These are phyloP conservation scores for Penicillium odoratum DNA, from an alignment of 495 filamentous ascomycete species.

Conservation along the genomic window DNA sequence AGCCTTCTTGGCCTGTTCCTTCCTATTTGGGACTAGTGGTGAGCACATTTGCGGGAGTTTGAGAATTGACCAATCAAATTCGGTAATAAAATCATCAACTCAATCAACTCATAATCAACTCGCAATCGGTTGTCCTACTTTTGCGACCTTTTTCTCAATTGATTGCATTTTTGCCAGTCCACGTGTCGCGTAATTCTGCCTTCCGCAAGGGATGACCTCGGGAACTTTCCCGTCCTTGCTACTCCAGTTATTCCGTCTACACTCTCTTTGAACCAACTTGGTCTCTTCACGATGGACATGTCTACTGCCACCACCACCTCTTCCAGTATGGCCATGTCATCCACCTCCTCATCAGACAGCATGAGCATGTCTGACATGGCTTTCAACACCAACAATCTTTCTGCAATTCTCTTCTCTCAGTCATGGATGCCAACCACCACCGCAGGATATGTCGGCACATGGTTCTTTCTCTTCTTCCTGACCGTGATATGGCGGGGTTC, in stretches of 20 bases:
- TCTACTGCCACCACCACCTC: neutral
- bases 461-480: conserved; percentile 80
- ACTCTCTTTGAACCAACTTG: neutral
- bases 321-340: conserved; percentile 2
- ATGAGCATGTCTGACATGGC: conserved; percentile 3
- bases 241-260: neutral
- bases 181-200: neutral
- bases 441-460: conserved; percentile 77
- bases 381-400: conserved; percentile 46
- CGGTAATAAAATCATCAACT: too few relatives aligned
- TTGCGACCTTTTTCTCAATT: too few relatives aligned
- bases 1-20: neutral
- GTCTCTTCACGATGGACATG: neutral
- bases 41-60: conserved; percentile 10
- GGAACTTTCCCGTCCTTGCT: neutral
- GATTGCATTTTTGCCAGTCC: neutral
- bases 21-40: neutral
- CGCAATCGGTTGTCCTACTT: too few relatives aligned
- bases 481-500: conserved; percentile 66
- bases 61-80: neutral
- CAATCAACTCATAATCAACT: too few relatives aligned
- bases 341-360: neutral
- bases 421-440: conserved; percentile 68
- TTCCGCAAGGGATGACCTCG: conserved; percentile 2
- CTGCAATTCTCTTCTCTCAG: conserved; percentile 71